Base-by-base conservation (phyloP, 306 rosid genomes). In the Arachis hypogaea region DNA sequence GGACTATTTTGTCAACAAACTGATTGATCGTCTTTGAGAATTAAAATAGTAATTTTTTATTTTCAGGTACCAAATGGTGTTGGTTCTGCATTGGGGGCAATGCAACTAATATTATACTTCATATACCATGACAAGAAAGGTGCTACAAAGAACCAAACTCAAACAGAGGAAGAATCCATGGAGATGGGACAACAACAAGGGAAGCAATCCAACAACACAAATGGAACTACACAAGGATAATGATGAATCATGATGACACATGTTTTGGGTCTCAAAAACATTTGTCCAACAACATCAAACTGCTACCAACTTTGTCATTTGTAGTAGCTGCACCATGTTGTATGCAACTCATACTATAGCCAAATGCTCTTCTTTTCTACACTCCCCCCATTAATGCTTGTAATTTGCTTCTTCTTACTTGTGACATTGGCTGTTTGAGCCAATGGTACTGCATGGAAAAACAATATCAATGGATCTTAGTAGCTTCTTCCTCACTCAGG, bases 81-180 rank as follows among this genome's bases (percentile, higher is more conserved):
- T 56, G 87, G 98, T 9, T 83, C 89, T 68, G 92, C 72, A 8
- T 72, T 94, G 33, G 98, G 97, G 59, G 12, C 87, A 57, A 8
- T 81, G 57, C 97, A 91, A 86, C 84, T 94, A 36, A 65, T 91
- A 33, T 43, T 94, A 82, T 94, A 94, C 82, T 70, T 85, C 82
- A 77, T 92, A 61, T 94, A 88, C 88, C 90, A 85, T 38, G 82
- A 63, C 65, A 72, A 74, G 14, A 77, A 80, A 65, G 82, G 74
- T 45, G 69, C 7, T 69, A 10, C 78, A 47, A 64, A 68, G 63
- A 82, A 88, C 65, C 80, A 89, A 71, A 61, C 75, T 54, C 52
- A 44, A 18, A 69, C 54, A 9, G 86, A 59, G 43, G 92, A 80
- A 10, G 79, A 46, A 54, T 74, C 82, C 5, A 6, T 89, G 78